phyloP scores from a whole-genome alignment of 768 basidiomycete species.

The Chalciporus sphaerocephalus region DNA sequence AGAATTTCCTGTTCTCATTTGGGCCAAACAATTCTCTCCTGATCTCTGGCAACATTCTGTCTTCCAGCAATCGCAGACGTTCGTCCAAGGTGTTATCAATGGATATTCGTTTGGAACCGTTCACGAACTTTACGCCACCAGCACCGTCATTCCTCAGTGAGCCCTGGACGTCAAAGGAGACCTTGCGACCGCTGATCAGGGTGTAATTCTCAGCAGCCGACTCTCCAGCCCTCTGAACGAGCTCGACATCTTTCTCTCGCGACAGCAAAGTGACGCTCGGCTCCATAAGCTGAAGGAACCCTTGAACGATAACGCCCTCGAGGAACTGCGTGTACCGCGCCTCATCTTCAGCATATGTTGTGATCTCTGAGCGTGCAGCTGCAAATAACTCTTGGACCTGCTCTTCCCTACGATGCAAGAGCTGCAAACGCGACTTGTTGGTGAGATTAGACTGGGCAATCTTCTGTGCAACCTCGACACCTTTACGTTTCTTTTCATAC shows the following conservation, averaged over 20 bases:
- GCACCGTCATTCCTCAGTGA: slow-evolving; percentile 67
- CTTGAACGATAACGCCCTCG: slow-evolving; percentile 81
- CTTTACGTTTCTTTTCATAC: slow-evolving; percentile 95
- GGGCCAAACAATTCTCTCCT: slow-evolving; percentile 82
- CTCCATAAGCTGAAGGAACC: slow-evolving; percentile 79
- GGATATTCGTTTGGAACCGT: slow-evolving; percentile 71
- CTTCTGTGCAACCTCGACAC: slow-evolving; percentile 90
- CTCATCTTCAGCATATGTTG: slow-evolving; percentile 58
- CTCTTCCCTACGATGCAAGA: slow-evolving; percentile 89
- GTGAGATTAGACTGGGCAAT: slow-evolving; percentile 95
- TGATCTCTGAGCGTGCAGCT: slow-evolving; percentile 59
- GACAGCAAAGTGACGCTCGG: slow-evolving; percentile 59
- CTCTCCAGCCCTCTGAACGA: slow-evolving; percentile 59
- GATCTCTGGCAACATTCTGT: slow-evolving; percentile 95
- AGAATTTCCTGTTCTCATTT: slow-evolving; percentile 92
- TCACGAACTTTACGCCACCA: slow-evolving; percentile 79
- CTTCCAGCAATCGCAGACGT: slow-evolving; percentile 81
- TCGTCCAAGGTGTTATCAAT: slow-evolving; percentile 96
- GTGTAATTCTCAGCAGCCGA: slow-evolving; percentile 64
- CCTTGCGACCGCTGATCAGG: slow-evolving; percentile 69
- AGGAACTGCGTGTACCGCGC: slow-evolving; percentile 78
- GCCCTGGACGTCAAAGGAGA: slow-evolving; percentile 57
- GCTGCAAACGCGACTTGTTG: slow-evolving; percentile 89
- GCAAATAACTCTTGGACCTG: slow-evolving; percentile 86
- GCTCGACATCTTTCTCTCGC: slow-evolving; percentile 61